These are phyloP conservation scores for Camellia lanceoleosa DNA, from an alignment of 148 eudicot species.

Conservation along the genomic window DNA sequence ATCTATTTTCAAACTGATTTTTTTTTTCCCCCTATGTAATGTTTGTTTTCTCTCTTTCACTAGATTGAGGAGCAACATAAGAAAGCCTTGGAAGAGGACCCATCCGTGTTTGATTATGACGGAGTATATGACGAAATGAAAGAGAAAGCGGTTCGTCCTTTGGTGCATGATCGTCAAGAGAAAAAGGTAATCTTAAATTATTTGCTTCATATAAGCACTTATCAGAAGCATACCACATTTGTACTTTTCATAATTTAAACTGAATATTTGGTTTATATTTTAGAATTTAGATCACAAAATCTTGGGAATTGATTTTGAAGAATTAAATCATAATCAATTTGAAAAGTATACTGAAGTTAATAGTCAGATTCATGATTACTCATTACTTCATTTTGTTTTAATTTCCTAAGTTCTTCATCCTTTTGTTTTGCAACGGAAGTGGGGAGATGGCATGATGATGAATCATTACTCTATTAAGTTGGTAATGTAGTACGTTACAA, in stretches of 20 bases:
- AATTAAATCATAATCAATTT: not conserved
- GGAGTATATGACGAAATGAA: constrained; percentile 91
- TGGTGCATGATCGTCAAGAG: constrained; percentile 61
- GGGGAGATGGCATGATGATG: not conserved
- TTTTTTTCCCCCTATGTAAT: not conserved
- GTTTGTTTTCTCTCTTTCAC: not conserved
- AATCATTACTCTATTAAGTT: not conserved
- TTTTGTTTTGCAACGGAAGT: not conserved
- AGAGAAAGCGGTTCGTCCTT: constrained; percentile 49
- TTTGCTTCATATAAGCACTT: constrained; percentile 9
- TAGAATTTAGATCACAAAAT: not conserved
- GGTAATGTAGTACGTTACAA: not conserved
- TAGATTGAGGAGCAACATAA: constrained; percentile 92
- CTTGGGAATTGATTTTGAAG: not conserved
- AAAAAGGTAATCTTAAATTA: constrained; percentile 47
- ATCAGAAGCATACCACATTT: not conserved
- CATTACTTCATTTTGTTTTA: not conserved
- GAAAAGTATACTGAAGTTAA: too few relatives aligned
- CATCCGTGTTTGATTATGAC: constrained; percentile 86
- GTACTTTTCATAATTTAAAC: not conserved
- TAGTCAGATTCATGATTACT: not conserved
- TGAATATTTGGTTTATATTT: not conserved
- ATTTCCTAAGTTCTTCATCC: not conserved
- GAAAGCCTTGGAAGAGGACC: constrained; percentile 91
- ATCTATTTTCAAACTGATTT: not conserved